phyloP scores from a whole-genome alignment of 2,329 filamentous ascomycete species.

The Xylariaceae sp. region DNA sequence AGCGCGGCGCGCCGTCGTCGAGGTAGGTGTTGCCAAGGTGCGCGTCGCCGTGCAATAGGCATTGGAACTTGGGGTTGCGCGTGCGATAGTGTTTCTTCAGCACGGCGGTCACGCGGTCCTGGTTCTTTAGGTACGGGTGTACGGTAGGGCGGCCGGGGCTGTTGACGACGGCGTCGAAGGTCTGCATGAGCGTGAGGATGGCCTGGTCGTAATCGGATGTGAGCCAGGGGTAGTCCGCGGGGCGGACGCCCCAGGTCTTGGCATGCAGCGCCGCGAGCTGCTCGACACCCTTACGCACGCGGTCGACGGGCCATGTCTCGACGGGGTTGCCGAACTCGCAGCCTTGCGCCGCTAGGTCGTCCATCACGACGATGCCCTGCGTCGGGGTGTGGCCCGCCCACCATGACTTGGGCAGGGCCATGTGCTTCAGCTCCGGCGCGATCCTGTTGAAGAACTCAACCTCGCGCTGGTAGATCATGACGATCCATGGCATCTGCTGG shows the following conservation, averaged over 20 bases:
- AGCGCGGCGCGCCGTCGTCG: conserved; percentile 36
- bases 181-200: conserved; percentile 36
- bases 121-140: conserved; percentile 37
- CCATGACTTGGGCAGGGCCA: conserved; percentile 32
- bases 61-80: conserved; percentile 42
- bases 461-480: conserved; percentile 37
- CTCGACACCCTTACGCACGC: conserved; percentile 38
- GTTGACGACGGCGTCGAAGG: conserved; percentile 34
- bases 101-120: conserved; percentile 37
- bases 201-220: conserved; percentile 40
- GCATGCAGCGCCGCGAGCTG: conserved; percentile 45
- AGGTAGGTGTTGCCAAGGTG: conserved; percentile 46
- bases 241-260: conserved; percentile 36
- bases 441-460: conserved; percentile 38
- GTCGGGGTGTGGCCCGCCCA: conserved; percentile 33
- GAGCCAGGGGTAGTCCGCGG: conserved; percentile 40
- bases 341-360: conserved; percentile 32
- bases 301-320: conserved; percentile 31
- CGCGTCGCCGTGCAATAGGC: conserved; percentile 44
- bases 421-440: conserved; percentile 30
- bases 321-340: conserved; percentile 33
- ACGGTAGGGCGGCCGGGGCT: conserved; percentile 36
- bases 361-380: conserved; percentile 39
- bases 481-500: conserved; percentile 32
- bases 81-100: conserved; percentile 41